A percentile compares a stretch with the other conserved stretches of the same genome.
These are phyloP conservation scores for Gynandropsis gynandra DNA, from an alignment of 345 rosid species.

Conservation along the genomic window DNA sequence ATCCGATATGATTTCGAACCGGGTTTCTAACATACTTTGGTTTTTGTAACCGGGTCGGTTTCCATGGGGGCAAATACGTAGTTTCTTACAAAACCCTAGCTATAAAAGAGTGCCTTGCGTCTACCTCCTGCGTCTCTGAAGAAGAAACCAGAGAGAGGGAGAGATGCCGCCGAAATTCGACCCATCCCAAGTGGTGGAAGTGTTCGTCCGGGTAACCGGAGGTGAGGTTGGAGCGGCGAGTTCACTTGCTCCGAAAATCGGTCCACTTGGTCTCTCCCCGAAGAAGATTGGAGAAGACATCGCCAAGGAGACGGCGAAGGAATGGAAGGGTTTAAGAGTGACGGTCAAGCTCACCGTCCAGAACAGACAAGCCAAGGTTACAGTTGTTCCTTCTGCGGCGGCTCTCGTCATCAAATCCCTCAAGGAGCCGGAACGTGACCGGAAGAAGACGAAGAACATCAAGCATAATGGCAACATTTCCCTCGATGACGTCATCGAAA, in stretches of 20 bases:
- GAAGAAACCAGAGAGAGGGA: constrained; percentile 21
- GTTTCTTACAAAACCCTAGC: background rate
- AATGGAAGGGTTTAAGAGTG: constrained; percentile 61
- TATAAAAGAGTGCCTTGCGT: background rate
- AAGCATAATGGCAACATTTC: constrained; percentile 44
- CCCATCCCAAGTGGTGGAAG: constrained; percentile 55
- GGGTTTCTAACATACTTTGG: no score
- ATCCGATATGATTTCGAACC: background rate
- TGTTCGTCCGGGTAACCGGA: constrained; percentile 61
- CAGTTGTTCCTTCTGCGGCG: constrained; percentile 59
- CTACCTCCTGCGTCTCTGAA: background rate
- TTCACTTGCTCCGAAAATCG: constrained; percentile 63
- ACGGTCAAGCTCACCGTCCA: constrained; percentile 65
- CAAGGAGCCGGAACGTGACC: constrained; percentile 54
- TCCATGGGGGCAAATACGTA: background rate
- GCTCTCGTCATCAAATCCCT: constrained; percentile 54
- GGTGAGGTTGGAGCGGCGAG: constrained; percentile 65
- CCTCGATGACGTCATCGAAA: constrained; percentile 54
- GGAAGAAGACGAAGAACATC: constrained; percentile 44
- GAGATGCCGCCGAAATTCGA: constrained; percentile 69
- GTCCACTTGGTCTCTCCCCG: constrained; percentile 75
- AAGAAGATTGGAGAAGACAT: constrained; percentile 77
- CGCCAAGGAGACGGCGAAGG: constrained; percentile 64
- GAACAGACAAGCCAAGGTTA: constrained; percentile 60
- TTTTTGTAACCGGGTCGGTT: no score